A percentile compares a stretch with the other conserved stretches of the same genome.
These are phyloP conservation scores for Colletotrichum viniferum DNA, from an alignment of 2,329 filamentous ascomycete genomes.

Conservation along the genomic window DNA sequence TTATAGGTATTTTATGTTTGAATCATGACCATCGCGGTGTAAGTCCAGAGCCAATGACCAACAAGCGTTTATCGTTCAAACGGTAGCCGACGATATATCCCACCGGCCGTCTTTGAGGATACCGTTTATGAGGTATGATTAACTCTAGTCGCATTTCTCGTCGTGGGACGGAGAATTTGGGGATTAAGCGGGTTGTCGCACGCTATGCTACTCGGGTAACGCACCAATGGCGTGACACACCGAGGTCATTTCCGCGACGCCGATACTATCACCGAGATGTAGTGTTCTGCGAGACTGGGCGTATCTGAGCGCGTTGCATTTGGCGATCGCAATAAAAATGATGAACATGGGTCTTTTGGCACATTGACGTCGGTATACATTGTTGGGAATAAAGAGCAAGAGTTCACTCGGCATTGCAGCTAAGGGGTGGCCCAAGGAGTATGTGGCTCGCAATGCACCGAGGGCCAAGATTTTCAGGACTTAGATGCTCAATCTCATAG, in stretches of 20 bases:
- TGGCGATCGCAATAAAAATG: background rate
- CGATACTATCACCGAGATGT: background rate
- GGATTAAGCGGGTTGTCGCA: background rate
- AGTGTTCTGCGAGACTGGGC: background rate
- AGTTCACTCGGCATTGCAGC: background rate
- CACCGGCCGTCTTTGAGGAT: background rate
- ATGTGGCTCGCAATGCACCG: background rate
- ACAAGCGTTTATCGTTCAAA: background rate
- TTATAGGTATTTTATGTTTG: background rate
- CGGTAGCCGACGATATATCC: background rate
- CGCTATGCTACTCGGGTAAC: background rate
- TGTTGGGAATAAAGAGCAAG: background rate
- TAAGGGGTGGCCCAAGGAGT: background rate
- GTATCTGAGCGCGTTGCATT: background rate
- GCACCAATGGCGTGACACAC: background rate
- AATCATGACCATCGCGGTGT: background rate
- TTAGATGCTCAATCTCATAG: rapidly evolving
- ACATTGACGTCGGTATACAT: background rate
- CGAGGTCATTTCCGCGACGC: background rate
- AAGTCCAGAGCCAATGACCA: background rate
- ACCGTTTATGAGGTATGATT: background rate
- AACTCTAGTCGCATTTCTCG: background rate
- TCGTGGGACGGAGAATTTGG: background rate
- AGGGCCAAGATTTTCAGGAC: background rate
- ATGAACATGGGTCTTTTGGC: background rate